Conservation (phyloP, 2,329 filamentous ascomycete species). For the Penicillium digitatum region DNA sequence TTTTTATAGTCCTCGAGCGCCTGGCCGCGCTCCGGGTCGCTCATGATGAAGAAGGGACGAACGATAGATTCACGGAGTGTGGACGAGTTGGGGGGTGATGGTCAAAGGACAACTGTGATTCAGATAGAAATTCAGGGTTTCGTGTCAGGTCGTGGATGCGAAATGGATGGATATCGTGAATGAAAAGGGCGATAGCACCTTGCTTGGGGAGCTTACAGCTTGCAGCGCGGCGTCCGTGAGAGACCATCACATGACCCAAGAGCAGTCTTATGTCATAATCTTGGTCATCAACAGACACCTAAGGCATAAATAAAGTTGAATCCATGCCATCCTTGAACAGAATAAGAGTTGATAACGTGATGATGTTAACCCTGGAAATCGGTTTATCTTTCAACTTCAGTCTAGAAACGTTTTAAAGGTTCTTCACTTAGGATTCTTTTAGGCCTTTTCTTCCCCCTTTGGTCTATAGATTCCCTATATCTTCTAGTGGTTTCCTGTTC, state of each 20-base stretch:
- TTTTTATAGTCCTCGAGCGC: conserved; percentile 74
- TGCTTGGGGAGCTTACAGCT: conserved; percentile 32
- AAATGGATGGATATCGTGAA: conserved; percentile 16
- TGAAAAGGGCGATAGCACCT: conserved; percentile 12
- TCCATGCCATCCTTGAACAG: not conserved
- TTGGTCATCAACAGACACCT: conserved; percentile 8
- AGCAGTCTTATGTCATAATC: conserved; percentile 17
- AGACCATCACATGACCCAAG: conserved; percentile 17
- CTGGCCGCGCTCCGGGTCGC: conserved; percentile 57
- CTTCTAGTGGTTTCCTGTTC: not conserved
- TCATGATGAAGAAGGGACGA: conserved; percentile 31
- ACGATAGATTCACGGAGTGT: conserved; percentile 3
- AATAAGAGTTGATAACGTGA: not conserved
- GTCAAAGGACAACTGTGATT: not conserved
- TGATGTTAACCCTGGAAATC: not conserved
- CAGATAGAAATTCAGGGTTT: not conserved
- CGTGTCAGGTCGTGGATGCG: conserved; percentile 1
- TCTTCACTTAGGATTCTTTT: not conserved
- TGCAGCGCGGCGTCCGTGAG: conserved; percentile 22
- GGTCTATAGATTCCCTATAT: not conserved
- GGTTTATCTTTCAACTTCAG: not conserved
- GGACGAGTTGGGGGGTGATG: not conserved
- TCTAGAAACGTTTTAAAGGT: not conserved
- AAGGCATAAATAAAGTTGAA: not conserved
- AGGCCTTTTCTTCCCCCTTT: not conserved